Base-by-base conservation (phyloP, 352 stramenopile genomes). In the Globisporangium megalacanthum region DNA sequence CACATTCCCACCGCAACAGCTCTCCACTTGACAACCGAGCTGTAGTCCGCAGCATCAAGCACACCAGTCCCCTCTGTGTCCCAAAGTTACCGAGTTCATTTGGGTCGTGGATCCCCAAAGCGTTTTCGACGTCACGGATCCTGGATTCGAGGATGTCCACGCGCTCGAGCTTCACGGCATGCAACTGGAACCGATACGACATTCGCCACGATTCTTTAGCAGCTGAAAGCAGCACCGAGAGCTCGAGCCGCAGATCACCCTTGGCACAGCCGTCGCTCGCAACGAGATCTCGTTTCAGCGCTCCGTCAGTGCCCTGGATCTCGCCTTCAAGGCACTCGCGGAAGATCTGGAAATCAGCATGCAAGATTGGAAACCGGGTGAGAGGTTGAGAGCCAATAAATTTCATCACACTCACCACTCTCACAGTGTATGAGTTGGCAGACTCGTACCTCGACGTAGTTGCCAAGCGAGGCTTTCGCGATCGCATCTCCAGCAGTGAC, bases 51-150 rank as follows among this genome's bases (percentile, higher is more conserved):
- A 19, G 29, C 15, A 17, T n/a, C 17, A 54, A 20, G 41, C 31
- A 54, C 49, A 44, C n/a, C 20, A 22, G 17, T 8, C 7, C 1
- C 9, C 22, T 25, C 17, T 44, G 19, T n/a, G 31, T n/a, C n/a
- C n/a, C n/a, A n/a, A n/a, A n/a, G n/a, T n/a, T n/a, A n/a, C n/a
- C n/a, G n/a, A n/a, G n/a, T n/a, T n/a, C n/a, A n/a, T n/a, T n/a
- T n/a, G n/a, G n/a, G n/a, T n/a, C 31, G 25, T 42, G 8, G 9
- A 13, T 17, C 17, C 42, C 15, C 49, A 54, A n/a, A 5, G 29
- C n/a, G 20, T 54, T 35, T 19, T 54, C 31, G 29, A 54, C 29
- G 7, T 44, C 31, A 8, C 49, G 31, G 13, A 54, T 54, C 49
- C 31, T 11, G 4, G 31, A n/a, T 54, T 54, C 49, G 11, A 44